Evolutionary conservation across 2,329 filamentous ascomycete genomes (phyloP).

Genomic region (Aspergillus aculeatus): DNA sequence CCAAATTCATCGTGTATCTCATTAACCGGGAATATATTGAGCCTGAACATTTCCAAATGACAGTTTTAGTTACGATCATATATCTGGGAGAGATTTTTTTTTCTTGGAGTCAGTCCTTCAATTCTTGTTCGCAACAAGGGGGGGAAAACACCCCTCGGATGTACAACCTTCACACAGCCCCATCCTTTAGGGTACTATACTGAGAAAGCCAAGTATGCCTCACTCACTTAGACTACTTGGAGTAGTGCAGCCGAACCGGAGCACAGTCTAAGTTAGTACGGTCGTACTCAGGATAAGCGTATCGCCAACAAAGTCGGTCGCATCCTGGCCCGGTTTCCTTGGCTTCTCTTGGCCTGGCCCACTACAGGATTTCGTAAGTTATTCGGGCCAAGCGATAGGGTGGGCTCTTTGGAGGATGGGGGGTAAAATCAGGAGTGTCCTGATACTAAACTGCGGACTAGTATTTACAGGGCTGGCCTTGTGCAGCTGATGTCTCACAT

Average conservation of each 20-base stretch:
- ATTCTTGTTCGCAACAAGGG: too few species aligned
- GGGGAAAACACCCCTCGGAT: too few species aligned
- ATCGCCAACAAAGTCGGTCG: conserved; percentile 34
- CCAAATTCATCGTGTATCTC: too few species aligned
- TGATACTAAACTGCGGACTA: conserved; percentile 1
- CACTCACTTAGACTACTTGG: background rate
- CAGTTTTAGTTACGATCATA: too few species aligned
- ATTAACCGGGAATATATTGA: too few species aligned
- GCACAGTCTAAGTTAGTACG: background rate
- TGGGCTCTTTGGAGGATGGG: background rate
- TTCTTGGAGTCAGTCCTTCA: too few species aligned
- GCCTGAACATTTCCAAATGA: too few species aligned
- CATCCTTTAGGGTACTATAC: too few species aligned
- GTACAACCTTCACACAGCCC: too few species aligned
- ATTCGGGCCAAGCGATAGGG: conserved; percentile 7
- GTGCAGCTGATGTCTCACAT: conserved; percentile 33
- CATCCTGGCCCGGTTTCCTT: conserved; percentile 25
- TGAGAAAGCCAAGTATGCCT: background rate
- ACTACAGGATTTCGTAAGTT: conserved; percentile 15
- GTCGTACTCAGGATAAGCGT: conserved; percentile 28
- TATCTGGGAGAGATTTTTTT: too few species aligned
- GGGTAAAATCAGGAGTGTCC: conserved; percentile 3
- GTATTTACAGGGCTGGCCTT: conserved; percentile 5
- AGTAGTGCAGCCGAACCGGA: background rate
- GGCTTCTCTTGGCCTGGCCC: conserved; percentile 23